A percentile compares a stretch with the other conserved stretches of the same genome.
These are phyloP conservation scores for Rhinocladiella mackenziei DNA, from an alignment of 2,329 filamentous ascomycete genomes.

Conservation along the genomic window DNA sequence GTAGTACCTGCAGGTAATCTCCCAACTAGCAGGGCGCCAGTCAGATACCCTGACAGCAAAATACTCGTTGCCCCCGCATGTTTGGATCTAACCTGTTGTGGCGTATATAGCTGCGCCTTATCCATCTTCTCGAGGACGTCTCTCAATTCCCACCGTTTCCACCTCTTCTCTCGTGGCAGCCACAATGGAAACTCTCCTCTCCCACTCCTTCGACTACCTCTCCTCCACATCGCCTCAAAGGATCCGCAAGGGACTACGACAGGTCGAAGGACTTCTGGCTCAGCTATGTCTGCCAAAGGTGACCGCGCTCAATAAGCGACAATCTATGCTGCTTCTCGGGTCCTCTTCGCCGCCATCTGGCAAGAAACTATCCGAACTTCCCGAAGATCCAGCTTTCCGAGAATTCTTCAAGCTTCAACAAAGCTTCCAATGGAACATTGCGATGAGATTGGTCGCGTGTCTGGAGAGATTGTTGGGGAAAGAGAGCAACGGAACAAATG, in stretches of 20 bases:
- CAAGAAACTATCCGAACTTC: conserved; percentile 66
- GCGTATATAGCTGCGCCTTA: conserved; percentile 12
- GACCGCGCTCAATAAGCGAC: conserved; percentile 39
- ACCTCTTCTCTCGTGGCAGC: background rate
- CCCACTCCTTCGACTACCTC: conserved; percentile 92
- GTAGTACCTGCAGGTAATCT: too few species aligned
- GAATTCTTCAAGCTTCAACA: conserved; percentile 97
- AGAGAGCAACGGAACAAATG: conserved; percentile 74
- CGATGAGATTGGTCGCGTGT: conserved; percentile 76
- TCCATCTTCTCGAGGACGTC: background rate
- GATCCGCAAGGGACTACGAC: conserved; percentile 86
- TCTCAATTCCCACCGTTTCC: background rate
- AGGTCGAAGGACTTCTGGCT: conserved; percentile 88
- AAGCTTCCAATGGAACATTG: conserved; percentile 96
- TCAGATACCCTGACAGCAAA: background rate
- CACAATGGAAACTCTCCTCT: conserved; percentile 84
- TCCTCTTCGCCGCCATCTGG: conserved; percentile 42
- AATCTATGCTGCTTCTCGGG: conserved; percentile 40
- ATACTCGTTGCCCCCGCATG: conserved; percentile 6
- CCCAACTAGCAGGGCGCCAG: too few species aligned
- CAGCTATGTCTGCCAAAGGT: conserved; percentile 78
- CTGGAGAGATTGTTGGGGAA: conserved; percentile 82
- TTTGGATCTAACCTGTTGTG: conserved; percentile 18
- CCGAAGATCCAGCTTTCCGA: conserved; percentile 80
- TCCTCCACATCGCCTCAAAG: conserved; percentile 86